Evolutionary conservation across 257 asterid genomes (phyloP), one percentile per base, ranked within the genome.

Genomic region (Mitragyna speciosa): DNA sequence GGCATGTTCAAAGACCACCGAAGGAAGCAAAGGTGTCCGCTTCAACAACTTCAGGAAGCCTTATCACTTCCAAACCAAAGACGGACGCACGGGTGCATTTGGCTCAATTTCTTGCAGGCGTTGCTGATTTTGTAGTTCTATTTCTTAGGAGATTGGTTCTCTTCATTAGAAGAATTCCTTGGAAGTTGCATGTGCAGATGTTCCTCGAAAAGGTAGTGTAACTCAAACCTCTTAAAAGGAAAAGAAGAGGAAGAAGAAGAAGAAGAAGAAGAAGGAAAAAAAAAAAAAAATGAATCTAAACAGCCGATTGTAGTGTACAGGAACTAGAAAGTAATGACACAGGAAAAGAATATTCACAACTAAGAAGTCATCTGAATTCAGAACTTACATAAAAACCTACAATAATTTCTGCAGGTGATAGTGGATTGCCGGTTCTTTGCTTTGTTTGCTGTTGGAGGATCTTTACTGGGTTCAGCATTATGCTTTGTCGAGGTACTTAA

Each of bases 351-450:
- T 28, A 67, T 15, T 14, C 22, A 8, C 8, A 16, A 16, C 17
- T 70, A 45, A 16, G 28, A 26, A 51, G 61, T 69, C 58, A 80
- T 33, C 28, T 26, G 12, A 54, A 39, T 54, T 16, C 5, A 7
- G 6, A 6, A 7, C 19, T 17, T 19, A 16, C 19, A 0, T 19
- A 54, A 54, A 54, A 54, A 12, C 9, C 19, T 30, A 5, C n/a
- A 9, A 43, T 51, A 16, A 66, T 41, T 66, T 68, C 45, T 84
- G 84, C 90, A 92, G 98, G 92, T 83, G 56, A 92, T 94, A 68
- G 30, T 92, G 70, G 97, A 94, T 78, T 94, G 98, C 88, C 81
- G 97, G 73, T 94, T 94, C 90, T 91, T 94, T 78, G 87, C 92
- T 41, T 69, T 91, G 87, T 87, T 94, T 16, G 98, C 95, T 43